A percentile compares a stretch with the other conserved stretches of the same genome.
Evolutionary conservation across 352 stramenopile genomes (phyloP).

Genomic region (Globisporangium recalcitrans): DNA sequence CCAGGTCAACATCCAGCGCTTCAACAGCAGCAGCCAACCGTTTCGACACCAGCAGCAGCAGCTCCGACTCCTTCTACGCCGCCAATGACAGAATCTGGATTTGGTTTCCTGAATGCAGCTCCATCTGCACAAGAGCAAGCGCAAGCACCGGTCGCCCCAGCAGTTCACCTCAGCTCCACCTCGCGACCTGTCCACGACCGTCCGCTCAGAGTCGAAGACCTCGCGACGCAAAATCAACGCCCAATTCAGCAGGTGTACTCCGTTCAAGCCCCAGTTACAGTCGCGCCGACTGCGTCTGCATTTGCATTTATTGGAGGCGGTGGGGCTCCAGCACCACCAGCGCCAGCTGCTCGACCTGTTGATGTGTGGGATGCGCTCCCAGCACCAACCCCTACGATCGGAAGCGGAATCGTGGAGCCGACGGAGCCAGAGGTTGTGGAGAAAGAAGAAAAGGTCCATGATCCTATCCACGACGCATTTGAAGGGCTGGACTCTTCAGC

Average conservation of each 20-base stretch:
- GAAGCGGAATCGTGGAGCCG: neutral
- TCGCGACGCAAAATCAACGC: slow-evolving; percentile 10
- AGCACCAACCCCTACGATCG: slow-evolving; percentile 31
- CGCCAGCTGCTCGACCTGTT: slow-evolving; percentile 21
- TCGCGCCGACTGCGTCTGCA: slow-evolving; percentile 23
- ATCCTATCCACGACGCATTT: slow-evolving; percentile 81
- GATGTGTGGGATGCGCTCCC: slow-evolving; percentile 61
- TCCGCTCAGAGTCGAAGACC: slow-evolving; percentile 15
- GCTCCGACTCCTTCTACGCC: slow-evolving; percentile 18
- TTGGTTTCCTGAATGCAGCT: slow-evolving; percentile 30
- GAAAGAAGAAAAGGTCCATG: slow-evolving; percentile 29
- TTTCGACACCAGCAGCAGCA: slow-evolving; percentile 4
- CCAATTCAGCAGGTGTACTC: slow-evolving; percentile 6
- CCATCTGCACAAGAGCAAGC: slow-evolving; percentile 11
- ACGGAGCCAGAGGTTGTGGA: neutral
- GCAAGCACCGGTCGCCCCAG: neutral
- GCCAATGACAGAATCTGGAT: slow-evolving; percentile 28
- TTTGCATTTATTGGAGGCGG: slow-evolving; percentile 44
- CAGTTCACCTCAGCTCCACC: slow-evolving; percentile 11
- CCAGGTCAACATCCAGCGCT: neutral
- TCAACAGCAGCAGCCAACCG: neutral
- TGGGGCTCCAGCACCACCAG: slow-evolving; percentile 13
- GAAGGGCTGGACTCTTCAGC: slow-evolving; percentile 53
- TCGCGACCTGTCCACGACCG: slow-evolving; percentile 14
- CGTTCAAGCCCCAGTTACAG: neutral